Conservation (phyloP, 1,284 basidiomycete species). For the Tylopilus sp. region DNA sequence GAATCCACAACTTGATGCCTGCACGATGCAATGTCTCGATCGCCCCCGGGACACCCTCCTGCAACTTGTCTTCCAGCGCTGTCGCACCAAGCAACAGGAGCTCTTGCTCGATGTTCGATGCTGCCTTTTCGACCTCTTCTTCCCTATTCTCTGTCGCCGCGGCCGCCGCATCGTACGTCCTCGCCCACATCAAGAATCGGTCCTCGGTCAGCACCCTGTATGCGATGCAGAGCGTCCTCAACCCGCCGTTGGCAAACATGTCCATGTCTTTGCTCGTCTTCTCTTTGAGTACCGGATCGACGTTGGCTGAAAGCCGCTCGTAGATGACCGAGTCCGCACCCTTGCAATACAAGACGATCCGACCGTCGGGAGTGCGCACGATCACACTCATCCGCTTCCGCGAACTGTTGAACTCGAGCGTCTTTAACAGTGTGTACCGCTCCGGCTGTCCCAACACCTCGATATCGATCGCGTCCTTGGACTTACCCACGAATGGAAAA, state of each 20-base stretch:
- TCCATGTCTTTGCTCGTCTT: constrained; percentile 87
- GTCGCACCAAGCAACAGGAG: constrained; percentile 89
- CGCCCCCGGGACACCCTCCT: constrained; percentile 94
- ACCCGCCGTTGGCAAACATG: constrained; percentile 86
- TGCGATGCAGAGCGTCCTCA: constrained; percentile 90
- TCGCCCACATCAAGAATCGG: constrained; percentile 83
- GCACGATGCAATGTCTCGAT: constrained; percentile 90
- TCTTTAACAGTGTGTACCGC: constrained; percentile 73
- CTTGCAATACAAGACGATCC: constrained; percentile 86
- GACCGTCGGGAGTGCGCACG: constrained; percentile 79
- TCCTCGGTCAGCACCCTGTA: constrained; percentile 78
- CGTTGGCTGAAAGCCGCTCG: constrained; percentile 71
- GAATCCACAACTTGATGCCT: constrained; percentile 96
- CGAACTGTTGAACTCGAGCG: constrained; percentile 91
- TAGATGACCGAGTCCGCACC: constrained; percentile 98
- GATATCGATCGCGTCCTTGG: constrained; percentile 78
- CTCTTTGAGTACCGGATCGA: constrained; percentile 73
- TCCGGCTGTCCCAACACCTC: constrained; percentile 90
- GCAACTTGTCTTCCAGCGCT: constrained; percentile 94
- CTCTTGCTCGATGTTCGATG: constrained; percentile 79
- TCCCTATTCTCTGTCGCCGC: constrained; percentile 78
- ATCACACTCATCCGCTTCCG: constrained; percentile 94
- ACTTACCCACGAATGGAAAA: constrained; percentile 83
- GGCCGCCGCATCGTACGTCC: constrained; percentile 77
- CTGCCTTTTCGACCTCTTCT: constrained; percentile 86